phyloP scores from a whole-genome alignment of 2,329 filamentous ascomycete species.

The Purpureocillium takamizusanense region DNA sequence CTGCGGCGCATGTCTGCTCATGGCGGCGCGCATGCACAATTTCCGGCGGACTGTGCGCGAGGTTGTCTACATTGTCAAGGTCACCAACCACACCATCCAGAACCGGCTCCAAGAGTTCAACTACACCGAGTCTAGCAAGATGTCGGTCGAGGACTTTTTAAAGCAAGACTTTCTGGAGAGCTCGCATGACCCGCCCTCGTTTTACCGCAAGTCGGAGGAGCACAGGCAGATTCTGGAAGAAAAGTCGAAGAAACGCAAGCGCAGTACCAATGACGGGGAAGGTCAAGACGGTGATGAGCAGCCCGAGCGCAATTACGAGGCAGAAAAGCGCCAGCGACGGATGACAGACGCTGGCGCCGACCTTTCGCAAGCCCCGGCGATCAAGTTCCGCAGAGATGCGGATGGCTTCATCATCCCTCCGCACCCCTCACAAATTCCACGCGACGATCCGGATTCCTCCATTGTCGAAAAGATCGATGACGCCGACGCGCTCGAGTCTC shows the following conservation, averaged over 20 bases:
- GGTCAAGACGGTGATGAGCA: constrained; percentile 9
- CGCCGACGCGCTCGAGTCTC: constrained; percentile 25
- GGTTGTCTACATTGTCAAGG: constrained; percentile 96
- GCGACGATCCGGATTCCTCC: constrained; percentile 16
- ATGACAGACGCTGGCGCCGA: constrained; percentile 22
- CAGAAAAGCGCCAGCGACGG: constrained; percentile 5
- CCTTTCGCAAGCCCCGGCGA: constrained; percentile 21
- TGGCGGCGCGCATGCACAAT: constrained; percentile 97
- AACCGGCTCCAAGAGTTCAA: constrained; percentile 90
- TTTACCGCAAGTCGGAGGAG: constrained; percentile 58
- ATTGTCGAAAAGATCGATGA: constrained; percentile 8
- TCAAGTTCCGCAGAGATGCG: constrained; percentile 44
- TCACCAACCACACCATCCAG: constrained; percentile 86
- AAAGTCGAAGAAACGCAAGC: constrained; percentile 38
- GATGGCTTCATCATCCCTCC: constrained; percentile 61
- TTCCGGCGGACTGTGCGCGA: constrained; percentile 87
- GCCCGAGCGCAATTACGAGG: neutral
- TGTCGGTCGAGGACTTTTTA: constrained; percentile 83
- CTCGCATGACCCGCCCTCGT: constrained; percentile 72
- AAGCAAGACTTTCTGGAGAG: constrained; percentile 64
- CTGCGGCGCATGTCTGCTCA: constrained; percentile 86
- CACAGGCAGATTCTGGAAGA: constrained; percentile 44
- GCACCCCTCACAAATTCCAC: constrained; percentile 29
- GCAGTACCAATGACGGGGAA: constrained; percentile 17
- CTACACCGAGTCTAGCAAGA: constrained; percentile 69